A percentile compares a stretch with the other conserved stretches of the same genome.
Evolutionary conservation across 2,329 filamentous ascomycete genomes (phyloP).

Genomic region (Ilyonectria destructans): DNA sequence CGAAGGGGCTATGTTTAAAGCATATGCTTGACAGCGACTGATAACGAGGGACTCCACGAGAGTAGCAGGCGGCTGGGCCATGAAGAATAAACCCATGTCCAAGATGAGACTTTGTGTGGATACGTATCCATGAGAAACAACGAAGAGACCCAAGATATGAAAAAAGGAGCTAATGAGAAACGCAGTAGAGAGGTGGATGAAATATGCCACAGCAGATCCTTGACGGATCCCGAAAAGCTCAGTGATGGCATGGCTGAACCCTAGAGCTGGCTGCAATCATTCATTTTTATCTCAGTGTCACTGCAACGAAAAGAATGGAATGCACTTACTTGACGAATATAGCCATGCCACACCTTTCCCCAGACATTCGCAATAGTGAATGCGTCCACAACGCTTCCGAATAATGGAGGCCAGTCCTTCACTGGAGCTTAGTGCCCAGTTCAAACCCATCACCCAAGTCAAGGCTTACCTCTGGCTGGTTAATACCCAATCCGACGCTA

Average conservation of each 20-base stretch:
- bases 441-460: neutral
- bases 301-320: neutral
- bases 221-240: neutral
- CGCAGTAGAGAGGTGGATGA: constrained; percentile 27
- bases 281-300: neutral
- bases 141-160: constrained; percentile 30
- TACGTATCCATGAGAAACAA: constrained; percentile 23
- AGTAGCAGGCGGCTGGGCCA: constrained; percentile 25
- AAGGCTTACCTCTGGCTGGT: constrained; percentile 21
- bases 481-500: constrained; percentile 8
- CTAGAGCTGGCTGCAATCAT: constrained; percentile 23
- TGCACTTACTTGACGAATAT: constrained; percentile 30
- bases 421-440: neutral
- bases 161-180: constrained; percentile 35
- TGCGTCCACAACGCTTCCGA: constrained; percentile 23
- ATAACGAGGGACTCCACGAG: constrained; percentile 17
- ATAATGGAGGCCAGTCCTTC: constrained; percentile 36
- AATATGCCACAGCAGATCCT: constrained; percentile 22
- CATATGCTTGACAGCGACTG: neutral
- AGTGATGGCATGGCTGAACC: constrained; percentile 18
- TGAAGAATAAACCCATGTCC: constrained; percentile 27
- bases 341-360: constrained; percentile 39
- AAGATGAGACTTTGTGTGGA: neutral
- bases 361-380: constrained; percentile 36
- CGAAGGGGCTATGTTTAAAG: neutral